Evolutionary conservation across 1,139 yeast genomes (phyloP).

Genomic region (Groenewaldozyma auringiensis): DNA sequence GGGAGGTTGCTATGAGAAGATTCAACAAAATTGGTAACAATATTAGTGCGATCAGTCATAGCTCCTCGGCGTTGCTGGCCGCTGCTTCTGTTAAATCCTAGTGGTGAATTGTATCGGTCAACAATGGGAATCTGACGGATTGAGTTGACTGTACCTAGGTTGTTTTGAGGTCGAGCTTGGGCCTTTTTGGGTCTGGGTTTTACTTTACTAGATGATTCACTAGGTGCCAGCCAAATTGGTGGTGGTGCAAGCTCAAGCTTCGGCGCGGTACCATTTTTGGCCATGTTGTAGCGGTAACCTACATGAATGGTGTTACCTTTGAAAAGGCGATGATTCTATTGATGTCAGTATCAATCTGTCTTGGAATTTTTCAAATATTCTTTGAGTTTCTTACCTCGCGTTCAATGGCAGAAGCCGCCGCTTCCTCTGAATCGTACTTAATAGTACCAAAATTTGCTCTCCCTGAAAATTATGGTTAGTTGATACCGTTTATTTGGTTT

Average conservation of each 20-base stretch:
- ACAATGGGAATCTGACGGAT: too few species aligned
- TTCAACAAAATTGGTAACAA: too few species aligned
- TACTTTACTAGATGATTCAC: background rate
- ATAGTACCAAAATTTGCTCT: conserved; percentile 27
- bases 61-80: background rate
- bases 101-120: background rate
- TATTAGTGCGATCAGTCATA: background rate
- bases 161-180: conserved; percentile 1
- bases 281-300: conserved; percentile 54
- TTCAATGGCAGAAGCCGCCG: conserved; percentile 25
- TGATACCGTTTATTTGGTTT: too few species aligned
- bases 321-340: conserved; percentile 59
- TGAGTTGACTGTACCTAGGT: background rate
- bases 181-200: conserved; percentile 5
- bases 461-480: too few species aligned
- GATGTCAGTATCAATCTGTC: too few species aligned
- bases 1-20: too few species aligned
- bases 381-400: conserved; percentile 39
- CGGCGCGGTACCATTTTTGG: conserved; percentile 6
- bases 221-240: conserved; percentile 18
- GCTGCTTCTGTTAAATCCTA: background rate
- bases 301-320: conserved; percentile 72
- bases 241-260: conserved; percentile 23
- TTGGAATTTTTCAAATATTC: too few species aligned
- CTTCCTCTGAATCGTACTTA: conserved; percentile 49